These are phyloP conservation scores for Ogataea hybrid DNA, from an alignment of 1,139 yeast species.

Conservation along the genomic window DNA sequence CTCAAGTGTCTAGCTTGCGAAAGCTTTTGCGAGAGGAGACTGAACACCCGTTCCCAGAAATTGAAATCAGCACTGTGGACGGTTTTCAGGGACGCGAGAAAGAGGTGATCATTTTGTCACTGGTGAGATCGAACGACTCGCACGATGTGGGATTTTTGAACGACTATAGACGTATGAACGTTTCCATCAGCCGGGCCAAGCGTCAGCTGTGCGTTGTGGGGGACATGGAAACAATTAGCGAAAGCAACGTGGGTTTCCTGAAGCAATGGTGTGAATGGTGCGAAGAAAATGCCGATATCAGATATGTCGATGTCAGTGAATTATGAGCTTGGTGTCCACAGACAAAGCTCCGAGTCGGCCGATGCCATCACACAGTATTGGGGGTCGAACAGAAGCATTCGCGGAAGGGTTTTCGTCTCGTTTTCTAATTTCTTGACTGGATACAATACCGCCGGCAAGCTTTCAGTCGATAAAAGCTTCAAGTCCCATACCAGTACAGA, in stretches of 20 bases:
- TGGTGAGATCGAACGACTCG: conserved; percentile 73
- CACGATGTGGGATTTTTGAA: conserved; percentile 72
- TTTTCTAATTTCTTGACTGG: conserved; percentile 15
- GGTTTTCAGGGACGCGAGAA: conserved; percentile 96
- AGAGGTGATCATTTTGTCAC: conserved; percentile 81
- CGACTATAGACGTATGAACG: conserved; percentile 74
- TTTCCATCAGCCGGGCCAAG: conserved; percentile 89
- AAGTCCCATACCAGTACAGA: conserved; percentile 65
- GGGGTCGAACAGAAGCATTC: conserved; percentile 75
- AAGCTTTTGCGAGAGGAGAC: conserved; percentile 40
- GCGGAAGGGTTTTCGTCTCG: conserved; percentile 42
- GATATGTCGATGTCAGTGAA: conserved; percentile 43
- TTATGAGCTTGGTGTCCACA: conserved; percentile 35
- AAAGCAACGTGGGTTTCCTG: conserved; percentile 48
- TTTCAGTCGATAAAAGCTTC: conserved; percentile 36
- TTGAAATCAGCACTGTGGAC: conserved; percentile 86
- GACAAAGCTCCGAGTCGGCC: conserved; percentile 58
- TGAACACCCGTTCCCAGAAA: conserved; percentile 38
- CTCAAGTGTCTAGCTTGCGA: conserved; percentile 70
- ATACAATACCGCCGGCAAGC: conserved; percentile 22
- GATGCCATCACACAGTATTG: conserved; percentile 73
- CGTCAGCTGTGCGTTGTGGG: conserved; percentile 85
- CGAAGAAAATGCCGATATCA: conserved; percentile 62
- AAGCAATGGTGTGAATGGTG: conserved; percentile 70
- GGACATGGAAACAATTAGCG: conserved; percentile 61